A percentile compares a stretch with the other conserved stretches of the same genome.
Conservation (phyloP, 2,329 filamentous ascomycete species). For the Penicillium sp. region DNA sequence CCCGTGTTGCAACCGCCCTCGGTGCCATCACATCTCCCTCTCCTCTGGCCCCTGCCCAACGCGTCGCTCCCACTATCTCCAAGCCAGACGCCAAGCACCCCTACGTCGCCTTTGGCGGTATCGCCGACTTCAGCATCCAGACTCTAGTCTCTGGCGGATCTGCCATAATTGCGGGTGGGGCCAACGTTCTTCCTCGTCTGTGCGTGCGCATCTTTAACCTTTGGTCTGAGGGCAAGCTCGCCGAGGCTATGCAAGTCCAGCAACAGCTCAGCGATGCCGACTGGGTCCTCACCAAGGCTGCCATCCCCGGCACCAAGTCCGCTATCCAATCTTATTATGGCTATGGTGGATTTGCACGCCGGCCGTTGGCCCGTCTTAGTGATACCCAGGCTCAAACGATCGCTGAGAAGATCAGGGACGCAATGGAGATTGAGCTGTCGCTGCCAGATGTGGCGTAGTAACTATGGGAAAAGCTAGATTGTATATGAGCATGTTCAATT, state of each 20-base stretch:
- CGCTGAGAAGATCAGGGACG: conserved; percentile 33
- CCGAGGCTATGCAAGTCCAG: conserved; percentile 72
- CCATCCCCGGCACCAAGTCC: conserved; percentile 79
- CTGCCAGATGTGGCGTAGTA: conserved; percentile 37
- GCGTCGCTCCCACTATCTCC: conserved; percentile 22
- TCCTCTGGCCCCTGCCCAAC: conserved; percentile 27
- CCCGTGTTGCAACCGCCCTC: conserved; percentile 68
- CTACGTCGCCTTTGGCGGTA: conserved; percentile 84
- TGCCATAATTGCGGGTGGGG: conserved; percentile 80
- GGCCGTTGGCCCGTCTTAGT: conserved; percentile 47
- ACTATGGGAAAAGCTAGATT: too few relatives aligned
- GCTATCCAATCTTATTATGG: conserved; percentile 78
- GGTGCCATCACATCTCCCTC: conserved; percentile 61
- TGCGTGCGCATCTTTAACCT: conserved; percentile 77
- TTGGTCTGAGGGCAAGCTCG: conserved; percentile 66
- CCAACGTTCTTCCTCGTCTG: conserved; percentile 79
- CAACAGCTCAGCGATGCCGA: conserved; percentile 71
- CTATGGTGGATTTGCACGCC: conserved; percentile 72
- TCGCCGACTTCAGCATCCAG: conserved; percentile 82
- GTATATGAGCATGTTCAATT: conserved; percentile 6
- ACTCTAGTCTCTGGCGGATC: conserved; percentile 74
- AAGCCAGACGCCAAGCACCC: conserved; percentile 33
- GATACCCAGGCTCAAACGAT: conserved; percentile 29
- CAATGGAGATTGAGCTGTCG: conserved; percentile 32
- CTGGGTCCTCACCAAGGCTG: conserved; percentile 78